Conservation (phyloP, 768 basidiomycete genomes). For the Royoungia palumana region DNA sequence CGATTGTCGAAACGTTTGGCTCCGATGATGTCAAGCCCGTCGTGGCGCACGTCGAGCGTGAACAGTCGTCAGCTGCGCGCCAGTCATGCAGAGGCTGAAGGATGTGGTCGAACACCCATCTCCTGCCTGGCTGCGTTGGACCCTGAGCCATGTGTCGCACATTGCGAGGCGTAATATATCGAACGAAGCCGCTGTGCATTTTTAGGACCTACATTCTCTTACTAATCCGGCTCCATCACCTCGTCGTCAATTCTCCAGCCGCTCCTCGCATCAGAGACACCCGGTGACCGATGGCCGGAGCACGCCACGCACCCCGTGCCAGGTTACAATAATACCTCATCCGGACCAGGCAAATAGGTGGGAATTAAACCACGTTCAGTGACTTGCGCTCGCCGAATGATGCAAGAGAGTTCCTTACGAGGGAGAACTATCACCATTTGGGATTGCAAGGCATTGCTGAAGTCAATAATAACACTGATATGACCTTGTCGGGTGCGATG, state of each 20-base stretch:
- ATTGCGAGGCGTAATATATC: conserved; percentile 21
- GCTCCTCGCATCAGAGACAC: not conserved
- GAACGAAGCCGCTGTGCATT: conserved; percentile 17
- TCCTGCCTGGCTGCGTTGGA: too few relatives aligned
- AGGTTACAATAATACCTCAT: not conserved
- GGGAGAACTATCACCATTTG: conserved; percentile 5
- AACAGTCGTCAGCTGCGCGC: not conserved
- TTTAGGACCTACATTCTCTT: conserved; percentile 14
- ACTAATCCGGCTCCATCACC: conserved; percentile 15
- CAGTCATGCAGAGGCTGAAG: not conserved
- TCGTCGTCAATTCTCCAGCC: conserved; percentile 6
- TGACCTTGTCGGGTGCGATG: conserved; percentile 18
- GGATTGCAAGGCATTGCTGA: not conserved
- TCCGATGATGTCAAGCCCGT: conserved; percentile 1
- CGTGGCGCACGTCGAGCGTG: not conserved
- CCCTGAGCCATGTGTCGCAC: conserved; percentile 4
- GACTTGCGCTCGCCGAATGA: not conserved
- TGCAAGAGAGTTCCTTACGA: not conserved
- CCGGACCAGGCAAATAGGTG: not conserved
- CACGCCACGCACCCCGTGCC: conserved; percentile 15
- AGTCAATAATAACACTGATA: conserved; percentile 8
- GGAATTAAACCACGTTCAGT: not conserved
- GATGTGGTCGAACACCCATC: too few relatives aligned
- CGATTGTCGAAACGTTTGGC: too few relatives aligned
- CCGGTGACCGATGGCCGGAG: conserved; percentile 13